Percentiles rank a stretch among this genome's conserved stretches.
phyloP scores from a whole-genome alignment of 2,329 filamentous ascomycete genomes.

The Ceratocystis alfenasii region DNA sequence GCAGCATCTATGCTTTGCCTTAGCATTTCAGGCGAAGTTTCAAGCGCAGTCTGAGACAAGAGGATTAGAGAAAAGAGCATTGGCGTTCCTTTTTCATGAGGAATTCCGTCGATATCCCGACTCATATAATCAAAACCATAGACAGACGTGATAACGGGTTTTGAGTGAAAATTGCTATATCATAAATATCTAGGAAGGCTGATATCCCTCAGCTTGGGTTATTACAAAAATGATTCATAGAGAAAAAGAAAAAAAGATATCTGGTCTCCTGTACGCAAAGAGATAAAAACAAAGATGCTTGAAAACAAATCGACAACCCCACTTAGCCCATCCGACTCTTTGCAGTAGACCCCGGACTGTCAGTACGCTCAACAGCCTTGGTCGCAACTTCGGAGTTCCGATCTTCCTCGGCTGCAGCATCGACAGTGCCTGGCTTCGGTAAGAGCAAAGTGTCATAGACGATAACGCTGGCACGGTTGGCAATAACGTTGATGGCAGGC shows the following conservation, averaged over 20 bases:
- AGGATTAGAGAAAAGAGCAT: not conserved
- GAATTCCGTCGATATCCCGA: too few species aligned
- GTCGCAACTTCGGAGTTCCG: not conserved
- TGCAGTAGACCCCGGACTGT: not conserved
- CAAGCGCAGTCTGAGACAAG: constrained; percentile 33
- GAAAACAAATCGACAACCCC: not conserved
- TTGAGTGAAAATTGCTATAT: not conserved
- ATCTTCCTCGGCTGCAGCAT: not conserved
- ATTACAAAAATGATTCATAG: not conserved
- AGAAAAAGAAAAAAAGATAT: not conserved
- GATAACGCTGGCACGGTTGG: constrained; percentile 11
- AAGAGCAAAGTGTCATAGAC: constrained; percentile 15
- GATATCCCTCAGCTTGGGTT: not conserved
- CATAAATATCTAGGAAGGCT: not conserved
- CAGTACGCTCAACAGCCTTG: not conserved
- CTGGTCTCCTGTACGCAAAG: not conserved
- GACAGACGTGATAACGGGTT: too few species aligned
- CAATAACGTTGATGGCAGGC: constrained; percentile 19
- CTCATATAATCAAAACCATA: too few species aligned
- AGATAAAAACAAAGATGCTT: not conserved
- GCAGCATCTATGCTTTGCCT: not conserved
- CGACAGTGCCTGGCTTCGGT: constrained; percentile 26
- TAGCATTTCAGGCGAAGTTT: not conserved
- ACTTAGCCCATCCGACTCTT: not conserved
- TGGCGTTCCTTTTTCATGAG: not conserved